Percentiles rank a stretch among this genome's conserved stretches.
Evolutionary conservation across 371 early-diverging fungal species (phyloP).

Genomic region (Actinomortierella ambigua): DNA sequence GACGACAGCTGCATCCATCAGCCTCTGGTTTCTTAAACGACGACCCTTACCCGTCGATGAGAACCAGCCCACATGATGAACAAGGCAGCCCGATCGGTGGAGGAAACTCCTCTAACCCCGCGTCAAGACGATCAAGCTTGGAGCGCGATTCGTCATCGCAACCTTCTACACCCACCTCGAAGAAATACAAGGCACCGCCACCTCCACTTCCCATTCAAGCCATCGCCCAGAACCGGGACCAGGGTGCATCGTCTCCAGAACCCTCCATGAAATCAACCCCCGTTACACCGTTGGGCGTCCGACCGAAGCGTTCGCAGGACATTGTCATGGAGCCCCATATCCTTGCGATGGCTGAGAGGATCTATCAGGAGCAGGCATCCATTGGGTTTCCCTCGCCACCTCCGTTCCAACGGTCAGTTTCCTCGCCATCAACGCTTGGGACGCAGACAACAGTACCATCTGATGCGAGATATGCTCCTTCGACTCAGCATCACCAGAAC

Average conservation of each 20-base stretch:
- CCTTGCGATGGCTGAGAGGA: conserved; percentile 28
- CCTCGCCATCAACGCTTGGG: neutral
- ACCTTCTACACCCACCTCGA: conserved; percentile 6
- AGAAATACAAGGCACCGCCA: conserved; percentile 40
- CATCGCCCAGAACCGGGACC: neutral
- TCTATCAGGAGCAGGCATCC: conserved; percentile 24
- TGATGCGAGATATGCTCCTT: too few relatives aligned
- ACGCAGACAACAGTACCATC: neutral
- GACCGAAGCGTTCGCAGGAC: conserved; percentile 37
- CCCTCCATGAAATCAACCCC: conserved; percentile 31
- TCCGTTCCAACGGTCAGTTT: neutral
- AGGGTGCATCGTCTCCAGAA: neutral
- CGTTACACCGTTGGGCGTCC: conserved; percentile 34
- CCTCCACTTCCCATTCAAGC: conserved; percentile 32
- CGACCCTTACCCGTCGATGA: conserved; percentile 40
- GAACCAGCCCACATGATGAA: conserved; percentile 4
- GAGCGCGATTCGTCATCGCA: too few relatives aligned
- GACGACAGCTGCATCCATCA: too few relatives aligned
- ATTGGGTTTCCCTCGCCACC: too few relatives aligned
- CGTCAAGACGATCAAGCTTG: too few relatives aligned
- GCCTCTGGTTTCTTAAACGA: conserved; percentile 20
- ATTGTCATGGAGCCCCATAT: conserved; percentile 25
- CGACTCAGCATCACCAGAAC: too few relatives aligned
- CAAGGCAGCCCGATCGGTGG: too few relatives aligned
- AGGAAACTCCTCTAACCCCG: too few relatives aligned